Percentiles rank a stretch among this genome's conserved stretches.
These are phyloP conservation scores for Talaromyces funiculosus DNA, from an alignment of 2,329 filamentous ascomycete genomes.

Conservation along the genomic window DNA sequence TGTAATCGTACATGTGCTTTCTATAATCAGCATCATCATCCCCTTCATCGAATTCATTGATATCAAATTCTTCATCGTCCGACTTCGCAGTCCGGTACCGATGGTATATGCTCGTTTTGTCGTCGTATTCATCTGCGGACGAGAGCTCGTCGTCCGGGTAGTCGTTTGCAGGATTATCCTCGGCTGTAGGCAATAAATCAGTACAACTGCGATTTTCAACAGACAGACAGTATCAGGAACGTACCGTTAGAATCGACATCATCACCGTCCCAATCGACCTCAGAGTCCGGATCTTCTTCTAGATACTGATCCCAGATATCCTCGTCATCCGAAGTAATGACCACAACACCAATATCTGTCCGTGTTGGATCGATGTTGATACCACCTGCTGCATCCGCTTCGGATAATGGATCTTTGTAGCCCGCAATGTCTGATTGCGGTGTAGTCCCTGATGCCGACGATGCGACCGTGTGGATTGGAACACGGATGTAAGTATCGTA, in stretches of 20 bases:
- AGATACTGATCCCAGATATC: constrained; percentile 54
- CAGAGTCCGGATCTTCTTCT: constrained; percentile 50
- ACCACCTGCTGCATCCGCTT: constrained; percentile 23
- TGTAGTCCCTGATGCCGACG: constrained; percentile 8
- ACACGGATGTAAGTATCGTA: constrained; percentile 58
- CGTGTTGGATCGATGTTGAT: constrained; percentile 26
- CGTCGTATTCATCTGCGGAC: constrained; percentile 43
- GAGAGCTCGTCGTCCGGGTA: constrained; percentile 48
- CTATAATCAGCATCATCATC: constrained; percentile 11
- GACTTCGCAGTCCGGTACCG: constrained; percentile 37
- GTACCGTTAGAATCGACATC: constrained; percentile 58
- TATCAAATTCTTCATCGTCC: constrained; percentile 42
- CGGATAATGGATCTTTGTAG: constrained; percentile 31
- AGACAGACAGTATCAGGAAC: too few relatives aligned
- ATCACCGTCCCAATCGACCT: constrained; percentile 53
- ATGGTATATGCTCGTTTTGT: constrained; percentile 32
- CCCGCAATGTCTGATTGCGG: background rate
- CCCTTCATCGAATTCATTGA: constrained; percentile 28
- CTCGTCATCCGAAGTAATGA: constrained; percentile 40
- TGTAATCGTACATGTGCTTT: constrained; percentile 4
- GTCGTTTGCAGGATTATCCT: constrained; percentile 47
- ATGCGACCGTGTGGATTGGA: constrained; percentile 28
- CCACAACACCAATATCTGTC: constrained; percentile 36
- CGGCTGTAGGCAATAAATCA: too few relatives aligned
- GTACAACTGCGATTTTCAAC: too few relatives aligned